A percentile compares a stretch with the other conserved stretches of the same genome.
phyloP scores from a whole-genome alignment of 345 rosid species.

The Toxicodendron radicans region DNA sequence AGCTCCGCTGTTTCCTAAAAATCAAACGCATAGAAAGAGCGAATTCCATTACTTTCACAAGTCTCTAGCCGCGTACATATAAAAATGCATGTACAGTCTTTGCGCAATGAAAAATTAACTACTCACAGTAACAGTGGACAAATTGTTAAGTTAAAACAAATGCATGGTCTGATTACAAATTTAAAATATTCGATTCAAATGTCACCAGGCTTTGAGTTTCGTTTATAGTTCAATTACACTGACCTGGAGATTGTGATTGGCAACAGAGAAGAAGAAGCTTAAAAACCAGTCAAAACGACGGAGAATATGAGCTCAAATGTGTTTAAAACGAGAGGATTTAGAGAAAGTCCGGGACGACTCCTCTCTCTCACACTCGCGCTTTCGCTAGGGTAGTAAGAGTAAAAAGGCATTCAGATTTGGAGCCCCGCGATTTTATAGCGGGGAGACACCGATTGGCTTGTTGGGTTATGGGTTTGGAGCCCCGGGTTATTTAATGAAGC shows the following conservation, averaged over 20 bases:
- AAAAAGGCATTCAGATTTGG: accelerated
- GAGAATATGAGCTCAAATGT: not conserved
- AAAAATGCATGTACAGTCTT: not conserved
- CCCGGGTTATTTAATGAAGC: not conserved
- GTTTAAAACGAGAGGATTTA: not conserved
- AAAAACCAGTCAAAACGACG: not conserved
- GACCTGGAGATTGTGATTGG: not conserved
- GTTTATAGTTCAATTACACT: not conserved
- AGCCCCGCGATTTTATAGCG: not conserved
- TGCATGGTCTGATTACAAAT: too few relatives aligned
- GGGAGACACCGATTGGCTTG: not conserved
- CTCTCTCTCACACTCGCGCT: not conserved
- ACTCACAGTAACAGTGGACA: too few relatives aligned
- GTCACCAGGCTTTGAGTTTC: too few relatives aligned
- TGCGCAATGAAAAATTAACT: not conserved
- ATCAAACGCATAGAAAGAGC: not conserved
- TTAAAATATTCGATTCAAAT: too few relatives aligned
- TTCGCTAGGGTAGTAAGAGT: slow-evolving; percentile 7
- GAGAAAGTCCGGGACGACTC: not conserved
- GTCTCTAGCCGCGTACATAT: not conserved
- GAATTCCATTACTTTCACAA: not conserved
- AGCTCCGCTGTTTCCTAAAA: not conserved
- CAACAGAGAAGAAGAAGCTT: too few relatives aligned
- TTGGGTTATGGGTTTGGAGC: not conserved
- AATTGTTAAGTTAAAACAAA: too few relatives aligned